phyloP scores from a whole-genome alignment of 805 yeast species.

The Pichia paraexigua region DNA sequence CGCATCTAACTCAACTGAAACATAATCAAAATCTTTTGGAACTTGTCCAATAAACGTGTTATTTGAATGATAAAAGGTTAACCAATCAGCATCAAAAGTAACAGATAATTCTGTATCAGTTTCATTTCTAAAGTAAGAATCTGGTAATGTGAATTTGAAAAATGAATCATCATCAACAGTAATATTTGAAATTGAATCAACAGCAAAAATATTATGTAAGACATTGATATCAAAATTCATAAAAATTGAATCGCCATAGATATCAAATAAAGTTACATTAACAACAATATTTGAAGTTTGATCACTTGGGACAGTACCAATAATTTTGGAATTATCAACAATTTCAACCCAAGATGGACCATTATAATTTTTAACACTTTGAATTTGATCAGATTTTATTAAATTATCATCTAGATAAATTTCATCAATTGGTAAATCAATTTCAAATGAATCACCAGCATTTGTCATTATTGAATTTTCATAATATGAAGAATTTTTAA shows the following conservation, averaged over 20 bases:
- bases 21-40: constrained; percentile 39
- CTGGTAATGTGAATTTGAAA: constrained; percentile 48
- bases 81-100: constrained; percentile 49
- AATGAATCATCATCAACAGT: constrained; percentile 62
- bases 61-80: constrained; percentile 50
- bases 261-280: constrained; percentile 50
- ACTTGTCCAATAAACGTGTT: constrained; percentile 63
- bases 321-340: constrained; percentile 32
- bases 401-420: constrained; percentile 56
- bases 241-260: constrained; percentile 50
- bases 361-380: constrained; percentile 38
- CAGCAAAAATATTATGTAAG: constrained; percentile 47
- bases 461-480: constrained; percentile 51
- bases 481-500: constrained; percentile 45
- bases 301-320: constrained; percentile 51
- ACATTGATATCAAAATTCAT: constrained; percentile 52
- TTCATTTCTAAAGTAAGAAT: constrained; percentile 50
- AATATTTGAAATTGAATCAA: constrained; percentile 42
- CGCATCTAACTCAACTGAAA: constrained; percentile 37
- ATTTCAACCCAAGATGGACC: constrained; percentile 59
- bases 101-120: constrained; percentile 42
- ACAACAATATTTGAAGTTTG: constrained; percentile 34
- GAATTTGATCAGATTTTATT: constrained; percentile 45
- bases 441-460: constrained; percentile 43
- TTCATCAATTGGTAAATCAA: constrained; percentile 52